Conservation (phyloP, 148 eudicot species). For the Talinum fruticosum region DNA sequence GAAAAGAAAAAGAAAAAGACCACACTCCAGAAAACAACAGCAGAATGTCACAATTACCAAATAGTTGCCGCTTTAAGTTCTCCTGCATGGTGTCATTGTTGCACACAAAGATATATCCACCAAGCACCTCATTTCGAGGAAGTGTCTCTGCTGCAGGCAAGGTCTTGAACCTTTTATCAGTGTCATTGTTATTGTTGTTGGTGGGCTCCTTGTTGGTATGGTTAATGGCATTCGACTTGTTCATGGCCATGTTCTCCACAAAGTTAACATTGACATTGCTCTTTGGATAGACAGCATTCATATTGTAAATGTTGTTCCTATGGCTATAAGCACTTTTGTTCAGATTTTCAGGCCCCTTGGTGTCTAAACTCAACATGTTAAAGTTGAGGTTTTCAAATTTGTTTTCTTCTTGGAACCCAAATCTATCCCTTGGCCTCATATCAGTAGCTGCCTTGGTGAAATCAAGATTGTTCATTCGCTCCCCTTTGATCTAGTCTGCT, state of each 20-base stretch:
- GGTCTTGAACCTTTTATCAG: slow-evolving; percentile 94
- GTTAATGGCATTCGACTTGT: slow-evolving; percentile 50
- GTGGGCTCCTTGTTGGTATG: slow-evolving; percentile 48
- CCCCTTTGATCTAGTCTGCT: slow-evolving; percentile 86
- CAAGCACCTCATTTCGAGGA: slow-evolving; percentile 92
- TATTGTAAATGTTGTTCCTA: slow-evolving; percentile 52
- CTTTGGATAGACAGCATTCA: slow-evolving; percentile 64
- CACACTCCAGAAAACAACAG: not conserved
- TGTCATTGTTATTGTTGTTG: slow-evolving; percentile 39
- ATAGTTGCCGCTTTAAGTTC: slow-evolving; percentile 72
- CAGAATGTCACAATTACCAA: slow-evolving; percentile 52
- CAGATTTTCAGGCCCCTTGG: slow-evolving; percentile 49
- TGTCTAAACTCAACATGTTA: slow-evolving; percentile 69
- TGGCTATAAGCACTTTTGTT: slow-evolving; percentile 43
- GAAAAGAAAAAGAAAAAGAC: not conserved
- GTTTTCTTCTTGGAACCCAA: slow-evolving; percentile 77
- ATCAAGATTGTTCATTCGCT: slow-evolving; percentile 79
- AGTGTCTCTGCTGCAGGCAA: slow-evolving; percentile 95
- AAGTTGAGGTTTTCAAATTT: slow-evolving; percentile 80
- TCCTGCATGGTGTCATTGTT: slow-evolving; percentile 90
- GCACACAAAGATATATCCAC: slow-evolving; percentile 92
- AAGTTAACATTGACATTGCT: slow-evolving; percentile 38
- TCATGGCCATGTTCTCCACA: slow-evolving; percentile 46
- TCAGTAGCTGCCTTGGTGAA: slow-evolving; percentile 66
- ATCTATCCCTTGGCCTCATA: slow-evolving; percentile 57